Evolutionary conservation across 2,329 filamentous ascomycete genomes (phyloP).

Genomic region (Phialophora expanda): DNA sequence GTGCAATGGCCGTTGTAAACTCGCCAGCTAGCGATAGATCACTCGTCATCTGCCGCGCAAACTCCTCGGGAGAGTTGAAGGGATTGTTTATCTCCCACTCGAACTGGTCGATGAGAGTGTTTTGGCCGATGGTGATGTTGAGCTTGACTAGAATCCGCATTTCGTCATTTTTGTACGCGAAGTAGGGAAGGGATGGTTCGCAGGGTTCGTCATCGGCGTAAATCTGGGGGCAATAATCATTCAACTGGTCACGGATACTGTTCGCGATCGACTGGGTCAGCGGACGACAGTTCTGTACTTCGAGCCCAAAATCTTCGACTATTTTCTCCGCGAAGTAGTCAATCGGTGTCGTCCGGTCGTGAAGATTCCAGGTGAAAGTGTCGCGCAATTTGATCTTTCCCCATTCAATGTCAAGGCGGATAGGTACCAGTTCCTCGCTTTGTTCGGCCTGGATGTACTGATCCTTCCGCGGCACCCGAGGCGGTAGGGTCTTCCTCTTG

Average conservation of each 20-base stretch:
- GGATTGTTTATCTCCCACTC: conserved; percentile 99
- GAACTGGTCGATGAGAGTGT: conserved; percentile 94
- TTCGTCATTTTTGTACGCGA: conserved; percentile 97
- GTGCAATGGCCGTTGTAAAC: conserved; percentile 95
- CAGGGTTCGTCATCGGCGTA: conserved; percentile 88
- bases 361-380: conserved; percentile 97
- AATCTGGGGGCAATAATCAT: conserved; percentile 91
- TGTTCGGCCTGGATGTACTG: conserved; percentile 85
- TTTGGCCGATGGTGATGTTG: conserved; percentile 95
- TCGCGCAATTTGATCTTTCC: conserved; percentile 95
- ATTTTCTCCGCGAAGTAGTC: conserved; percentile 87
- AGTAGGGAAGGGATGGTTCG: conserved; percentile 87
- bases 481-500: conserved; percentile 71
- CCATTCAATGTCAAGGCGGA: conserved; percentile 91
- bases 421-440: conserved; percentile 86
- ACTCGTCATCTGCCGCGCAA: conserved; percentile 84
- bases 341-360: conserved; percentile 80
- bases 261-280: conserved; percentile 68
- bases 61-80: conserved; percentile 90
- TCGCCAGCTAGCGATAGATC: conserved; percentile 92
- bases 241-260: conserved; percentile 83
- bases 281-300: conserved; percentile 65
- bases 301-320: conserved; percentile 82
- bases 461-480: conserved; percentile 79
- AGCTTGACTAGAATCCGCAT: conserved; percentile 96